Evolutionary conservation across 345 rosid species (phyloP).

Genomic region (Populus ilicifolia): DNA sequence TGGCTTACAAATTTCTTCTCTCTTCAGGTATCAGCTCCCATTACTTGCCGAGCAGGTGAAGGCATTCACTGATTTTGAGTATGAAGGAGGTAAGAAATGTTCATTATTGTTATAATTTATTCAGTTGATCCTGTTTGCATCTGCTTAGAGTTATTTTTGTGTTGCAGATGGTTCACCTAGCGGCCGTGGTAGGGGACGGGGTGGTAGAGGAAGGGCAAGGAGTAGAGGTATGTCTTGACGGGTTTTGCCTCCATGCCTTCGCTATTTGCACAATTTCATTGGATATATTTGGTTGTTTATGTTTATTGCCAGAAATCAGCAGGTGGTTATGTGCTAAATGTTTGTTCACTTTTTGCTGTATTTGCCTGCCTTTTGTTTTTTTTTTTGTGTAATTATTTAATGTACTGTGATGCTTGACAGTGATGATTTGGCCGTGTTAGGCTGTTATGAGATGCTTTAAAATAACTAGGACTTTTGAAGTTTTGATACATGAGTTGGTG

Average conservation of each 20-base stretch:
- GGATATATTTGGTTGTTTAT: not conserved
- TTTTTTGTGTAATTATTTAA: not conserved
- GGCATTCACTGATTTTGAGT: constrained; percentile 24
- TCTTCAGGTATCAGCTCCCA: constrained; percentile 31
- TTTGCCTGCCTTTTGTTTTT: not conserved
- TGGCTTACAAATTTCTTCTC: not conserved
- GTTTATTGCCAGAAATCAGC: not conserved
- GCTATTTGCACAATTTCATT: not conserved
- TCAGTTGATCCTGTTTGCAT: not conserved
- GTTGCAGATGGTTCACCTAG: constrained; percentile 29
- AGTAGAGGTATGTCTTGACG: constrained; percentile 20
- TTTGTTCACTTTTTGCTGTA: not conserved
- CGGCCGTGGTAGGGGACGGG: constrained; percentile 29
- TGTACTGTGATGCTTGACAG: not conserved
- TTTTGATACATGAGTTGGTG: not conserved
- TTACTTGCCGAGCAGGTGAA: constrained; percentile 28
- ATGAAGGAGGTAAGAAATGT: constrained; percentile 24
- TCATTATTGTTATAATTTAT: not conserved
- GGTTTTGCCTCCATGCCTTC: not conserved
- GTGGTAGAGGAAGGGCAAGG: constrained; percentile 27
- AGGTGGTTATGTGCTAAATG: not conserved
- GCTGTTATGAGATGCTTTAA: not conserved
- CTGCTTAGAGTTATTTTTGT: not conserved
- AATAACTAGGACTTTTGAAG: not conserved
- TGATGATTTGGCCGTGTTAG: not conserved